Conservation (phyloP, 345 rosid species). For the Bruguiera sexangula region DNA sequence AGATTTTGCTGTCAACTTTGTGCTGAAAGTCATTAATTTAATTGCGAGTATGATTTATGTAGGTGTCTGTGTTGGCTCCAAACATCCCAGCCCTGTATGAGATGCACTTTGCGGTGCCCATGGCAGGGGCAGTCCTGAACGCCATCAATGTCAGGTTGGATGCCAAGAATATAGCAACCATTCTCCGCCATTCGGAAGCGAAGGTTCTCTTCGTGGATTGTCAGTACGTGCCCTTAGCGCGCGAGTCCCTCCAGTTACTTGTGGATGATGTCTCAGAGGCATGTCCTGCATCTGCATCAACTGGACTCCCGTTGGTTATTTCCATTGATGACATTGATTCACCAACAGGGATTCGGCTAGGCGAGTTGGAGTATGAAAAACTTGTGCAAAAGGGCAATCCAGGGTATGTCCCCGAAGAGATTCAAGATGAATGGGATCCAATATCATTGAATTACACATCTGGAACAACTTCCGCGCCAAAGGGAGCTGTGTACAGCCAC, state of each 20-base stretch:
- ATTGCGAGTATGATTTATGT: background rate
- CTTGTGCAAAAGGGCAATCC: no score
- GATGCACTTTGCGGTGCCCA: conserved; percentile 84
- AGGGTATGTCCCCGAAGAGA: no score
- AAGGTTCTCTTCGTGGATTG: conserved; percentile 63
- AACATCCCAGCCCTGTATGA: conserved; percentile 80
- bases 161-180: conserved; percentile 38
- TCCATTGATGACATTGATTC: conserved; percentile 51
- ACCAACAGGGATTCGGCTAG: conserved; percentile 36
- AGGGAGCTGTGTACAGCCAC: no score
- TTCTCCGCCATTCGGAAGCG: conserved; percentile 12
- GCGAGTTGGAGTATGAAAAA: no score
- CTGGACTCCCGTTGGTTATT: conserved; percentile 35
- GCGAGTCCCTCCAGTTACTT: conserved; percentile 44
- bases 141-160: conserved; percentile 68
- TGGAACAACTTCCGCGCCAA: no score
- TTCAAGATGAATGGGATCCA: no score
- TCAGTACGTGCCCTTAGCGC: conserved; percentile 38
- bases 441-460: no score
- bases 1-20: no score
- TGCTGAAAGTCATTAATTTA: no score
- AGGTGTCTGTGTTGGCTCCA: conserved; percentile 82
- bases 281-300: background rate
- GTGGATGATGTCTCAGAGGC: conserved; percentile 5
- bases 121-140: conserved; percentile 81